Evolutionary conservation across 345 rosid genomes (phyloP).

Genomic region (Eutrema heterophyllum): DNA sequence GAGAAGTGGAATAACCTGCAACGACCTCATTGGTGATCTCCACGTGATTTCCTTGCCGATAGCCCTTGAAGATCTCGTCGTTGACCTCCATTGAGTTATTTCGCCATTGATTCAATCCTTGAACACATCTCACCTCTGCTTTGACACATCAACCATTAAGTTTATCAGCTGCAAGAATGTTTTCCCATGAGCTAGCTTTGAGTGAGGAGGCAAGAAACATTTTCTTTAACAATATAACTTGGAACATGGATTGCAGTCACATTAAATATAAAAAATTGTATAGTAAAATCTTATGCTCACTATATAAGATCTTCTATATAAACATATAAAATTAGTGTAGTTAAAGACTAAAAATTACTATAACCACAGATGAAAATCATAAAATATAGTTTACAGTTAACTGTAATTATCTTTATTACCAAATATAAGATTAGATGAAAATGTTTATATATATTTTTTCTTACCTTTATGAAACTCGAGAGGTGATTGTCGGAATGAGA

Average conservation of each 20-base stretch:
- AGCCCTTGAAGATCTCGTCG: slow-evolving; percentile 64
- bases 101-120: slow-evolving; percentile 57
- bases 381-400: too few relatives aligned
- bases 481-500: slow-evolving; percentile 18
- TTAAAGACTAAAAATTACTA: too few relatives aligned
- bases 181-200: background rate
- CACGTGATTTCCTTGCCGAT: slow-evolving; percentile 50
- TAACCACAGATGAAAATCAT: too few relatives aligned
- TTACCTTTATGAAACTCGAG: slow-evolving; percentile 39
- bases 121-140: slow-evolving; percentile 20
- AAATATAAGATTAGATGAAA: too few relatives aligned
- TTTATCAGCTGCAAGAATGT: background rate
- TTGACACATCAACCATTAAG: background rate
- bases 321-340: too few relatives aligned
- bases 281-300: background rate
- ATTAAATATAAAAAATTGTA: background rate
- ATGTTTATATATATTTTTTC: too few relatives aligned
- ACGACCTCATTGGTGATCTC: slow-evolving; percentile 51
- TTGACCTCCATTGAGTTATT: slow-evolving; percentile 59
- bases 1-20: slow-evolving; percentile 49
- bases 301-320: background rate
- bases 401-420: too few relatives aligned
- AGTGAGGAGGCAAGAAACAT: background rate
- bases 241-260: background rate
- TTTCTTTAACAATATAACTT: background rate